These are phyloP conservation scores for Penicillium sp. DNA, from an alignment of 2,329 filamentous ascomycete species.

Conservation along the genomic window DNA sequence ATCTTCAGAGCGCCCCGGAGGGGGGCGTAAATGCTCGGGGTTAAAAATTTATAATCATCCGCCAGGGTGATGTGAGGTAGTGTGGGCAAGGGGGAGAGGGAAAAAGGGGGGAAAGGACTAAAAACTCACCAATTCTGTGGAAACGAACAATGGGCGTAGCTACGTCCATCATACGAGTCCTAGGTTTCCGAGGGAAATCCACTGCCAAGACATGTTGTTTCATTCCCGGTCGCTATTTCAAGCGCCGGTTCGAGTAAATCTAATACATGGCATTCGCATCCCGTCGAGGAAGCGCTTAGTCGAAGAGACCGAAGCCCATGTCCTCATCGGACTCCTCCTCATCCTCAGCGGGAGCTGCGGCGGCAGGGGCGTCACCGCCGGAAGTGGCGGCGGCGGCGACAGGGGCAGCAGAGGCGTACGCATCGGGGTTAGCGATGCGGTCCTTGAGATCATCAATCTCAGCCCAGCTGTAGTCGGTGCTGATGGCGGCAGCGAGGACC, in stretches of 20 bases:
- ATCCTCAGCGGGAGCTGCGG: conserved; percentile 60
- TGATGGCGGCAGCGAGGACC: conserved; percentile 76
- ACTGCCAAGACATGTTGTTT: conserved; percentile 33
- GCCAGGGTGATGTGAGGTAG: conserved; percentile 25
- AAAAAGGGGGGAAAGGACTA: conserved; percentile 8
- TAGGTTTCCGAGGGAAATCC: conserved; percentile 15
- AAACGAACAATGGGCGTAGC: conserved; percentile 33
- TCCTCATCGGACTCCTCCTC: conserved; percentile 65
- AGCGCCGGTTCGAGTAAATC: conserved; percentile 30
- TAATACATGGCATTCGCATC: conserved; percentile 40
- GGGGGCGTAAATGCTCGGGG: conserved; percentile 51
- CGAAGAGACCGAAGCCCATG: conserved; percentile 76
- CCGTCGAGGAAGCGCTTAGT: conserved; percentile 46
- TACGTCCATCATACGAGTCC: conserved; percentile 35
- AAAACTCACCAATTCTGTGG: conserved; percentile 27
- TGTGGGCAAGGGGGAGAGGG: neutral
- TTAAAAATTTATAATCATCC: conserved; percentile 68
- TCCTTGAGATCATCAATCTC: conserved; percentile 98
- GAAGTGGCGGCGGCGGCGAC: conserved; percentile 55
- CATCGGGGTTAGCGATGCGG: conserved; percentile 97
- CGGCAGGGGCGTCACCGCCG: conserved; percentile 51
- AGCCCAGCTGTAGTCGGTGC: conserved; percentile 90
- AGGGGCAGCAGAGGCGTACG: conserved; percentile 82
- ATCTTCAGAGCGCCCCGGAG: conserved; percentile 52
- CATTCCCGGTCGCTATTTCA: conserved; percentile 34